Percentiles rank a stretch among this genome's conserved stretches.
These are phyloP conservation scores for Podaxis pistillaris DNA, from an alignment of 768 basidiomycete genomes.

Conservation along the genomic window DNA sequence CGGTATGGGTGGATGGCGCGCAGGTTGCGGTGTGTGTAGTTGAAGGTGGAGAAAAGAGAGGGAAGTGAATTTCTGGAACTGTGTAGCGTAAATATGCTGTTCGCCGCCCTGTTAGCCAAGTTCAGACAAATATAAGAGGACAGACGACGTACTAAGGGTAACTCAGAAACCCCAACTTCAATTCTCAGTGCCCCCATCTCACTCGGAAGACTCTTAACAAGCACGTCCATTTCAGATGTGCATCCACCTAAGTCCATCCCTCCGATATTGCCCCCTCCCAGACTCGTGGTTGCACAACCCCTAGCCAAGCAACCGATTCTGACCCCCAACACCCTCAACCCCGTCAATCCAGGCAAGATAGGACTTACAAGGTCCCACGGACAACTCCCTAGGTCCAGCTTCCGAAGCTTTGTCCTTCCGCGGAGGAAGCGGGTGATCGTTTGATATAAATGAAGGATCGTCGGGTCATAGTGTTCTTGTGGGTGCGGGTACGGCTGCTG, in stretches of 20 bases:
- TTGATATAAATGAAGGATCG: conserved; percentile 38
- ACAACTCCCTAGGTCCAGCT: conserved; percentile 63
- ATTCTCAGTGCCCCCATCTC: conserved; percentile 58
- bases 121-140: neutral
- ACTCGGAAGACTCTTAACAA: conserved; percentile 14
- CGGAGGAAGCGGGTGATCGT: conserved; percentile 55
- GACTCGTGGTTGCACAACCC: neutral
- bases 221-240: conserved; percentile 5
- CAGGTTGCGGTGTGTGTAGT: conserved; percentile 24
- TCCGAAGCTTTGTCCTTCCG: conserved; percentile 43
- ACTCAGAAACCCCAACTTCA: conserved; percentile 51
- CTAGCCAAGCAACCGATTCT: conserved; percentile 35
- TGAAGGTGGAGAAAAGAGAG: conserved; percentile 64
- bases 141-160: conserved; percentile 41
- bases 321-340: conserved; percentile 57
- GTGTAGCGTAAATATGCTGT: conserved; percentile 53
- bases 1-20: conserved; percentile 18
- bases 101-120: neutral
- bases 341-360: conserved; percentile 49
- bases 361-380: conserved; percentile 59
- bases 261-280: neutral
- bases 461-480: conserved; percentile 13
- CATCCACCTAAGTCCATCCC: neutral
- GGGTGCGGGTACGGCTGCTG: conserved; percentile 3
- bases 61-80: conserved; percentile 45